Evolutionary conservation across 805 yeast genomes (phyloP), one percentile per base, ranked within the genome.

Genomic region (Candida tammaniensis): DNA sequence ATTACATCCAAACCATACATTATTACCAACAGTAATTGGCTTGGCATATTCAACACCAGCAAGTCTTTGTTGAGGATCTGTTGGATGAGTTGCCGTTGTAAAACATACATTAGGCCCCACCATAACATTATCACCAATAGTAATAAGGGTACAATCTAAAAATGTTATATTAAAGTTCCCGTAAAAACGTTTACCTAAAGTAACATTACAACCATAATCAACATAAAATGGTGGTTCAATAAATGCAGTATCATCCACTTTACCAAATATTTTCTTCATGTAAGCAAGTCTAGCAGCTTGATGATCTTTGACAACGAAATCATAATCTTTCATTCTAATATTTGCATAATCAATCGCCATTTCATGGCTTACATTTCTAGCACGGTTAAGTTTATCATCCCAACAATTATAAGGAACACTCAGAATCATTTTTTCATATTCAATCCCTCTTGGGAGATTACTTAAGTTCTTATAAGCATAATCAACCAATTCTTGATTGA

Each of bases 1-100:
- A 25, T 67, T 64, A 1, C 79, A 65, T 11, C 85, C 86, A 25
- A 82, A 59, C 91, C 89, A 82, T 7, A 79, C 84, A 41, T 74
- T 72, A 51, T 77, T 68, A 2, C 82, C 86, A 22, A 83, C 76
- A 2, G 52, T 61, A 19, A 83, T 70, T 5, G 83, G 81, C 23
- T 55, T 48, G 0, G 82, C 80, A 45, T 59, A 72, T 49, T 82
- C 89, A 3, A 59, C 57, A 2, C 69, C 75, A 2, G 47, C 51
- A 18, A 46, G 27, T 38, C 84, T 59, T 35, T 54, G 55, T 9
- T 55, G 40, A 0, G 78, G 72, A 35, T 76, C 80, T 5, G 72
- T 49, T 1, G 82, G 82, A 48, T 83, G 91, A 0, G 81, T 70
- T 1, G 87, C 86, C 2, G 86, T 73, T 18, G 71, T 59, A 27